Evolutionary conservation across 805 yeast species (phyloP), one percentile per base, ranked within the genome.

Genomic region (Clavispora carvajalis): DNA sequence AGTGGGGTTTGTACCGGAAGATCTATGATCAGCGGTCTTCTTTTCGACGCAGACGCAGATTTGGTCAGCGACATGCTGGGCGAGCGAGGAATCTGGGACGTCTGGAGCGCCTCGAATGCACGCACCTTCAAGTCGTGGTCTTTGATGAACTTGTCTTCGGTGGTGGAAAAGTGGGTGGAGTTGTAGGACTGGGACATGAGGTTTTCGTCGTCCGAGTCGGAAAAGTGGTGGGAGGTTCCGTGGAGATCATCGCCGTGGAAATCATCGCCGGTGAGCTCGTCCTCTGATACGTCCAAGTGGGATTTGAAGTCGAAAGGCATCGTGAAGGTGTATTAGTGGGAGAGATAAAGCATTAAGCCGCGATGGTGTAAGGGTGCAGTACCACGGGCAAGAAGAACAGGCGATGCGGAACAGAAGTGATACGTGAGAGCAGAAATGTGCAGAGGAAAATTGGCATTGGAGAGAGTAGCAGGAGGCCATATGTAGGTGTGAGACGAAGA

Each of bases 61-160:
- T 28, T 28, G 13, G 38, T 31, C 36, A 38, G 36, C 25, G 35
- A 22, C 13, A 67, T 75, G 18, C 69, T 57, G 33, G 76, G 58
- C 48, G 67, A 58, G 4, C 78, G 75, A 51, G 43, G 35, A 36
- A 46, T 37, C 36, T 34, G 19, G 43, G 52, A 47, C 40, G 37
- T 37, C 44, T 47, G 67, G 29, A 76, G 58, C 25, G 75, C 68
- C 44, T 75, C 76, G 45, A 79, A 66, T 0, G 88, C 85, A 43
- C 73, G 69, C 26, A 77, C 57, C 52, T 82, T 83, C 51, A 85
- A 79, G 47, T 82, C 87, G 43, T 81, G 80, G 38, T 80, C 88
- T 52, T 73, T 74, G 51, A 83, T 67, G 52, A 70, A 66, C 52
- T 71, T 71, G 48, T 83, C 90, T 51, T 84, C 88, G 5, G 78